Base-by-base conservation (phyloP, 331 rosid species). In the Cucumis variabilis region DNA sequence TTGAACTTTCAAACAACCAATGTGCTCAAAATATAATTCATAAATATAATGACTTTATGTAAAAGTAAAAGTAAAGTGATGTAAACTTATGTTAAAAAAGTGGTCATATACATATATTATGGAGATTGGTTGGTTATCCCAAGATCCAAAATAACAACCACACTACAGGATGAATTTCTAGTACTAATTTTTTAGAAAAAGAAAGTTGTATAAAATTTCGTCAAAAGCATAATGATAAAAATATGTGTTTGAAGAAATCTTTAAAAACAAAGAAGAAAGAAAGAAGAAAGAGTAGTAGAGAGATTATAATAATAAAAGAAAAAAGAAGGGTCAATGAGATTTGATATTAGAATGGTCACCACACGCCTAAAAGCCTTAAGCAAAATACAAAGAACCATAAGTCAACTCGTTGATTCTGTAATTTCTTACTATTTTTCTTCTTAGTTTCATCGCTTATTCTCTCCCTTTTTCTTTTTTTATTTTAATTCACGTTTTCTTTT, bases 341-440 rank as follows among this genome's bases (percentile, higher is more conserved):
- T 44, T 44, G 60, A 24, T 78, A n/a, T 78, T 78, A 53, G 67
- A 55, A 79, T 79, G 84, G 84, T 79, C 67, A 25, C 84, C 84
- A 79, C 84, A 51, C 84, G 84, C 46, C 84, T 25, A 25, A 23
- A 13, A 33, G 37, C n/a, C 37, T 33, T 33, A 33, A 33, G 4
- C 37, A 76, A 48, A 76, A 76, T 21, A 0, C 20, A 46, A 48
- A 25, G 24, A 58, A 81, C 19, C 70, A 58, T 28, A 81, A 81
- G 24, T 81, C 70, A 58, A 81, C 85, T 58, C 19, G 51, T 81
- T 81, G 71, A 81, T 28, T 73, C 80, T 58, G 21, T 11, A 81
- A 33, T 81, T 81, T 58, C 85, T 58, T 30, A 30, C 51, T 55
- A 80, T 27, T 28, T 3, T 13, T 37, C 55, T 78, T 78, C 67